Evolutionary conservation across 345 rosid genomes (phyloP), one percentile per base, ranked within the genome.

Genomic region (Noccaea caerulescens): DNA sequence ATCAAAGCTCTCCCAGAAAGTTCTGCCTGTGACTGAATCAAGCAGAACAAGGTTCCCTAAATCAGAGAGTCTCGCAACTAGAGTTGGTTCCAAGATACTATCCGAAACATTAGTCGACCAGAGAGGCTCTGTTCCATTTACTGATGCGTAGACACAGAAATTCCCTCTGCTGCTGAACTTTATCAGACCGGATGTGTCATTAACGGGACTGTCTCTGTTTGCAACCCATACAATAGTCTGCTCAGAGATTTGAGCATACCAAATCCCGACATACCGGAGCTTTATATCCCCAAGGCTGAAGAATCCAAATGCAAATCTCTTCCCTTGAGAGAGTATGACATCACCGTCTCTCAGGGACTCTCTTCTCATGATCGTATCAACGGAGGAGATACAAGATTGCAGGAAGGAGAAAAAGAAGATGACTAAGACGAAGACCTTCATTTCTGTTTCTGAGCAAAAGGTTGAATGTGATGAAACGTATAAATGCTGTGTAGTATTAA

Each of bases 1-100:
- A 70, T 91, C 88, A 72, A 89, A 89, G 58, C 96, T 87, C 70
- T 91, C 87, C 96, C 96, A 91, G 7, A 80, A 69, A 16, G 4
- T 13, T 16, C n/a, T 54, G 54, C 12, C 38, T 38, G 57, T 62
- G 37, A 68, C 58, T 34, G 78, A 61, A 6, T 77, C 81, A 69
- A 72, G 47, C 39, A 87, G 52, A 27, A 84, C 84, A 7, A 89
- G 83, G 63, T 89, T 87, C 18, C 92, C 97, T 33, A 83, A 66
- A 51, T 89, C 93, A 50, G 84, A 50, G 46, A 89, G 61, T 75
- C 71, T 87, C 3, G 85, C 83, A 37, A 72, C 80, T 42, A 72
- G 33, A 20, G 77, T 72, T 71, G 63, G 59, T 4, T 23, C 18
- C 1, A 20, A 61, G n/a, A 50, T 30, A 5, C 61, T 57, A 49